A percentile compares a stretch with the other conserved stretches of the same genome.
phyloP scores from a whole-genome alignment of 371 early-diverging fungal species.

The Mucor irregularis region DNA sequence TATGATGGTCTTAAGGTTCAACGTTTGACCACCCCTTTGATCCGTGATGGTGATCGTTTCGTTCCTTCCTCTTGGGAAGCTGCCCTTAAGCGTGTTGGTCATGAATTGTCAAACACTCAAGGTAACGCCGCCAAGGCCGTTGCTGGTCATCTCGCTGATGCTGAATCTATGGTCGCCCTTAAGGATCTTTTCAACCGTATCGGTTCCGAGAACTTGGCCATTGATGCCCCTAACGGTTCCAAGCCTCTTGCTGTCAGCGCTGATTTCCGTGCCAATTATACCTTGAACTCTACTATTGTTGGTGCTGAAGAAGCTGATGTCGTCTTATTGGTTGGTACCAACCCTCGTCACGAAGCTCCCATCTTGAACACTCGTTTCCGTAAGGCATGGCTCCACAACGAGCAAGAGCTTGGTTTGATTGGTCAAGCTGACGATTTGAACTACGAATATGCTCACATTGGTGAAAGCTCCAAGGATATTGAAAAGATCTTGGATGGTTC shows the following conservation, averaged over 20 bases:
- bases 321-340: constrained; percentile 89
- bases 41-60: constrained; percentile 84
- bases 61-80: constrained; percentile 86
- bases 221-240: constrained; percentile 69
- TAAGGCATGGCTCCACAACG: constrained; percentile 87
- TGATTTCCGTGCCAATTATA: constrained; percentile 91
- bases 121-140: constrained; percentile 77
- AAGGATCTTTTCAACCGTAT: constrained; percentile 91
- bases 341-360: constrained; percentile 97
- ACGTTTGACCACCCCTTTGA: constrained; percentile 89
- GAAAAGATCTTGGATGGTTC: constrained; percentile 70
- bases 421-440: constrained; percentile 81
- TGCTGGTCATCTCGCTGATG: constrained; percentile 95
- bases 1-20: constrained; percentile 95
- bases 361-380: constrained; percentile 95
- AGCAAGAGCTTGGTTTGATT: constrained; percentile 80
- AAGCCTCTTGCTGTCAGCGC: constrained; percentile 61
- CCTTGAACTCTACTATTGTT: constrained; percentile 82
- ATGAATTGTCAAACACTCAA: constrained; percentile 57
- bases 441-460: constrained; percentile 90
- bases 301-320: constrained; percentile 93
- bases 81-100: constrained; percentile 77
- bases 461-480: constrained; percentile 67
- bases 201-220: constrained; percentile 82
- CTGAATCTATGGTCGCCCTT: constrained; percentile 78